Base-by-base conservation (phyloP, 1,284 basidiomycete genomes). In the Cryptococcus sp. region DNA sequence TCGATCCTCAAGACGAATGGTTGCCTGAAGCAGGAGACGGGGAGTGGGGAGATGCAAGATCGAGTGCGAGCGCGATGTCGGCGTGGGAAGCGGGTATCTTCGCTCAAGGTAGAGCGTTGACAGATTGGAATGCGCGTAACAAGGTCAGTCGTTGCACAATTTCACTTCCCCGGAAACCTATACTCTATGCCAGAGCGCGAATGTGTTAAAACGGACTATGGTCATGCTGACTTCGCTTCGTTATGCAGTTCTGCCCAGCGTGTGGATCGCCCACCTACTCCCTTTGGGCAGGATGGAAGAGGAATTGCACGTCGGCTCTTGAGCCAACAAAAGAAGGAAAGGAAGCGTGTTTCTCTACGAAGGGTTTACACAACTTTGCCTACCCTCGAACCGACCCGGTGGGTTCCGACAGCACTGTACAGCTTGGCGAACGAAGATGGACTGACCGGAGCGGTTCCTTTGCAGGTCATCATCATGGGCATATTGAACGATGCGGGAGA, bases 231-330 rank as follows among this genome's bases (percentile, higher is more conserved):
- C 55, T 22, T 58, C 20, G 29, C 8, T 2, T 34, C 13, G 29
- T 13, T 7, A 10, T 26, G 37, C 67, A 91, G 87, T 96, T 89
- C 79, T 99, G 95, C 73, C 84, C 93, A 1, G 87, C 84, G 0
- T 98, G 95, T 75, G 91, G 93, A 1, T 84, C 87, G 0, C 83
- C 83, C 3, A 86, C 88, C 1, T 91, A 93, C 73, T 89, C 91
- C 0, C 82, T 92, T 62, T 98, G 94, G 93, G 92, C 87, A 5
- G 95, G 95, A 0, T 98, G 93, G 92, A 99, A 99, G 78, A 80
- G 93, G 4, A 83, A 84, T 7, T 99, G 95, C 74, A 80, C 83
- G 2, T 84, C 89, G 0, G 79, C 90, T 11, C 75, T 76, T 17
- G 50, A 68, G 8, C 64, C 66, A 5, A 55, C 59, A 8, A 34